phyloP scores from a whole-genome alignment of 2,329 filamentous ascomycete species.

The Aspergillus pseudotamarii region DNA sequence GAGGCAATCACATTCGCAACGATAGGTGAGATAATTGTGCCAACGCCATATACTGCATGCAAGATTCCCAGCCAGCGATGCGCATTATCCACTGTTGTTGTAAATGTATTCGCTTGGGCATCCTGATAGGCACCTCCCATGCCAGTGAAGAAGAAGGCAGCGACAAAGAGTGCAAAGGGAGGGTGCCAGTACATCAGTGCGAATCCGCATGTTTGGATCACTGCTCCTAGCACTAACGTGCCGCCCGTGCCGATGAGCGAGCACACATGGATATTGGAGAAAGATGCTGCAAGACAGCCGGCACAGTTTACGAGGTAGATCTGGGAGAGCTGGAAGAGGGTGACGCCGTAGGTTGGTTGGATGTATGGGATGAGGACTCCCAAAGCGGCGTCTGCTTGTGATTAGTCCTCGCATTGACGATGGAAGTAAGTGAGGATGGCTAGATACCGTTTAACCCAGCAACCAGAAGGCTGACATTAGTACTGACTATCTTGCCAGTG shows the following conservation, averaged over 20 bases:
- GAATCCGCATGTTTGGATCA: constrained; percentile 24
- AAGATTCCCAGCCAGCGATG: constrained; percentile 28
- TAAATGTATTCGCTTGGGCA: constrained; percentile 27
- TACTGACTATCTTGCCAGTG: constrained; percentile 22
- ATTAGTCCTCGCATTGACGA: background rate
- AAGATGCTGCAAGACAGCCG: constrained; percentile 24
- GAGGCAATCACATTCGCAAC: constrained; percentile 27
- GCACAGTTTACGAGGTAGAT: constrained; percentile 27
- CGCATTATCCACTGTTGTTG: constrained; percentile 22
- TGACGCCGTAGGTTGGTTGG: constrained; percentile 23
- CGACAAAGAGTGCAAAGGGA: constrained; percentile 22
- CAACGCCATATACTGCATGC: constrained; percentile 26
- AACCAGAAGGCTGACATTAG: constrained; percentile 22
- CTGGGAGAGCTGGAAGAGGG: constrained; percentile 25
- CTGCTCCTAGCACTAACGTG: constrained; percentile 24
- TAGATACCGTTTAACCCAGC: constrained; percentile 26
- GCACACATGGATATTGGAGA: constrained; percentile 29
- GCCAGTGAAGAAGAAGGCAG: constrained; percentile 26
- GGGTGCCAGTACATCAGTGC: constrained; percentile 27
- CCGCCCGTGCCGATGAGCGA: constrained; percentile 26
- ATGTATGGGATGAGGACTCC: constrained; percentile 29
- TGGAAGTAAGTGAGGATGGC: too few relatives aligned
- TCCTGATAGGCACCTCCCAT: constrained; percentile 25
- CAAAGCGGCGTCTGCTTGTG: constrained; percentile 20
- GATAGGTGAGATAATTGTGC: constrained; percentile 24